Evolutionary conservation across 495 filamentous ascomycete species (phyloP), one percentile per base, ranked within the genome.

Genomic region (Haplographium delicatum): DNA sequence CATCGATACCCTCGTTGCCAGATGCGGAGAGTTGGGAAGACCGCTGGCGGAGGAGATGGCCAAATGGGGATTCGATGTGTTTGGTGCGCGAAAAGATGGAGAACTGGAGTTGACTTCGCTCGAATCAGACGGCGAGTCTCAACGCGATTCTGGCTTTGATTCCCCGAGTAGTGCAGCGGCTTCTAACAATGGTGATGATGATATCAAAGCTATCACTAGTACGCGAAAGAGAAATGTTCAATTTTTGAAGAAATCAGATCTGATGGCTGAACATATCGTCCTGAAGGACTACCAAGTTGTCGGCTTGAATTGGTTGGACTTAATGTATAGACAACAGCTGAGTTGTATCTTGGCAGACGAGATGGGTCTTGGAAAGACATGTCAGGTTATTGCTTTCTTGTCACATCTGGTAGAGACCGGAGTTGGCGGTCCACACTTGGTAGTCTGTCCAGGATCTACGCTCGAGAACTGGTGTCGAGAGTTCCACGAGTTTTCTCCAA

Each of bases 291-390:
- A 96, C 57, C 93, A 98, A 63, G 64, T 97, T 34, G 88, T 95
- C 22, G 93, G 93, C 18, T 75, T 98, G 25, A 98, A 97, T 59
- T 98, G 94, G 94, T 71, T 97, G 40, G 75, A 78, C 38, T 66
- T 96, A 19, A 72, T 97, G 26, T 95, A 86, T 57, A 68, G 84
- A 38, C 82, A 87, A 33, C 73, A 82, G 19, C 69, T 91, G 47
- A 89, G 86, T 48, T 86, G 90, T 38, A 97, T 98, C 53, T 72
- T 98, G 13, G 94, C 93, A 0, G 93, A 98, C 63, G 93, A 98
- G 56, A 98, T 98, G 93, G 93, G 93, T 35, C 75, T 97, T 7
- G 93, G 93, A 9, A 98, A 98, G 72, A 98, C 93, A 0, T 95
- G 89, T 57, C 91, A 97, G 60, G 89, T 98, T 46, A 95, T 98